phyloP scores from a whole-genome alignment of 208 protist genomes.

The Entamoeba dispar region DNA sequence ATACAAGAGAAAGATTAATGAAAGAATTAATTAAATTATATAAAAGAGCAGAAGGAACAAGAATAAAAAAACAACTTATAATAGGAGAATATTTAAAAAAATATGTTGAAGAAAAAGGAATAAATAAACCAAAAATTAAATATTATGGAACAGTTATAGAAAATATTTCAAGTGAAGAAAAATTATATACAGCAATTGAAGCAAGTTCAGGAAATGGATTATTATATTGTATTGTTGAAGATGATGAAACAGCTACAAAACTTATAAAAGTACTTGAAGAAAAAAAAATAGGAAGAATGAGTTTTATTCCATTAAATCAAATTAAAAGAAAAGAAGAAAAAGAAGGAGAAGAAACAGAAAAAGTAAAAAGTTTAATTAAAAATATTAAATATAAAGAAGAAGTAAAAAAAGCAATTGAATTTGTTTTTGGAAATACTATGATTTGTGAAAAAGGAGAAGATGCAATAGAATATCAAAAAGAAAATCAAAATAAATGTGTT shows the following conservation, averaged over 20 bases:
- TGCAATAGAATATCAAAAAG: slow-evolving; percentile 42
- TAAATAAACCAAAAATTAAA: neutral
- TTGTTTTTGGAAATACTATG: slow-evolving; percentile 69
- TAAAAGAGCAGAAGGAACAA: neutral
- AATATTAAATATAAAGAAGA: slow-evolving; percentile 49
- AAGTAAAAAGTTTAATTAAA: slow-evolving; percentile 45
- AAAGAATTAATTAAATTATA: neutral
- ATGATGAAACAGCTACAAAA: slow-evolving; percentile 57
- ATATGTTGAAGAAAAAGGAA: neutral
- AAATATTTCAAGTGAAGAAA: neutral
- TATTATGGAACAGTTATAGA: slow-evolving; percentile 3
- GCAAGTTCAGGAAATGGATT: slow-evolving; percentile 37
- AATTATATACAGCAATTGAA: neutral
- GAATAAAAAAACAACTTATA: neutral
- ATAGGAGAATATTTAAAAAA: neutral
- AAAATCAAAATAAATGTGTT: slow-evolving; percentile 64
- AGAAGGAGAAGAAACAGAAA: slow-evolving; percentile 27
- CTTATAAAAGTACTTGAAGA: slow-evolving; percentile 68
- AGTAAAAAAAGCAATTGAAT: slow-evolving; percentile 51
- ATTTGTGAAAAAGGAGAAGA: slow-evolving; percentile 57
- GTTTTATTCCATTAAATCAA: slow-evolving; percentile 82
- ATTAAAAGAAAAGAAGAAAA: slow-evolving; percentile 14
- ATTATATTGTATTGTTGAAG: slow-evolving; percentile 88
- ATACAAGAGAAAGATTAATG: neutral
- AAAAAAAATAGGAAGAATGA: slow-evolving; percentile 61